Conservation (phyloP, 2,329 filamentous ascomycete genomes). For the Talaromyces atroroseus region DNA sequence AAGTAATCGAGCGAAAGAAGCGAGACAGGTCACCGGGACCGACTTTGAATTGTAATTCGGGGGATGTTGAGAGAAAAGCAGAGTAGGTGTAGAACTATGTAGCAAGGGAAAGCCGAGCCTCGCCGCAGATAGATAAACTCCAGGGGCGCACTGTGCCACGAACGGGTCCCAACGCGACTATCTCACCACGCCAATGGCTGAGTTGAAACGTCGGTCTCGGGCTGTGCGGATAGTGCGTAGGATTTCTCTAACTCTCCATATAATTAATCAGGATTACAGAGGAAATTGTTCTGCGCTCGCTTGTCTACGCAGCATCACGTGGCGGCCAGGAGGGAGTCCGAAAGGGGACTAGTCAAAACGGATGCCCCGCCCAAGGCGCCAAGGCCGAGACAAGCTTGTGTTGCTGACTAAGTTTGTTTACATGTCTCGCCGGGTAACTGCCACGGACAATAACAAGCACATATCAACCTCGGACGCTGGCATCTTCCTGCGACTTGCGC, state of each 20-base stretch:
- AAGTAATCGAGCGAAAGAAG: neutral
- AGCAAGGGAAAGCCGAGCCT: neutral
- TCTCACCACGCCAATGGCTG: neutral
- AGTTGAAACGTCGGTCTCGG: neutral
- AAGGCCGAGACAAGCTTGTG: neutral
- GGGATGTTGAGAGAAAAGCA: neutral
- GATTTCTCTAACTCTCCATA: no score
- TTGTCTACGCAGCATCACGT: neutral
- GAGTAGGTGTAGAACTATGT: neutral
- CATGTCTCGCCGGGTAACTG: constrained; percentile 13
- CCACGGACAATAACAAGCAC: neutral
- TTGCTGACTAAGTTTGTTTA: constrained; percentile 16
- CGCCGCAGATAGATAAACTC: neutral
- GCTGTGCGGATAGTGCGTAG: neutral
- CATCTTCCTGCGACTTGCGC: neutral
- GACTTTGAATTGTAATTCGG: constrained; percentile 8
- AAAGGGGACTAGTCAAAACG: constrained; percentile 3
- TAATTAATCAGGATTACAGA: no score
- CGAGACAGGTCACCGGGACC: constrained; percentile 12
- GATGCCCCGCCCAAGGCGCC: neutral
- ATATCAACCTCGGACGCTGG: no score
- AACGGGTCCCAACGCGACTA: neutral
- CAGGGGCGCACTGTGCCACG: neutral
- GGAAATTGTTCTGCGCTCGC: neutral
- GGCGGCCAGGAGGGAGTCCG: neutral